Conservation (phyloP, 345 rosid species). For the Lagerstroemia speciosa region DNA sequence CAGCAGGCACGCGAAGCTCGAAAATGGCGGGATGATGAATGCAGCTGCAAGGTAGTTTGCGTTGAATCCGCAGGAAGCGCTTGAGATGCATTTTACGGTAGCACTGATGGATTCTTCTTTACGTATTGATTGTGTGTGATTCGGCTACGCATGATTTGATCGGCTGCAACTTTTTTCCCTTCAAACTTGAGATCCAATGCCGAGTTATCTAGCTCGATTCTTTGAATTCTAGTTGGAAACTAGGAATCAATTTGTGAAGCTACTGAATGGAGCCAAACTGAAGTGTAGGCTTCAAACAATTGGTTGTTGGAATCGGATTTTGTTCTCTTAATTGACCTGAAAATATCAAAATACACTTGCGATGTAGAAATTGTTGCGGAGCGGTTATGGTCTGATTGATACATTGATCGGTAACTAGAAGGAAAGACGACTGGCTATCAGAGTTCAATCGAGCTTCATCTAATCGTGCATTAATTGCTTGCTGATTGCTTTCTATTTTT, state of each 20-base stretch:
- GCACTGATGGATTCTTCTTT: neutral
- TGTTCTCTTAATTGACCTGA: neutral
- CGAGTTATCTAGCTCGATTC: neutral
- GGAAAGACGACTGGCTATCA: neutral
- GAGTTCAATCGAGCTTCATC: neutral
- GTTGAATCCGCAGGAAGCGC: neutral
- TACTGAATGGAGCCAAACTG: neutral
- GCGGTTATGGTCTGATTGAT: neutral
- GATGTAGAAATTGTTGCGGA: neutral
- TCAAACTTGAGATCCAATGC: neutral
- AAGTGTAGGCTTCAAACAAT: neutral
- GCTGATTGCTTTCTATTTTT: neutral
- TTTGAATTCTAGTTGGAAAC: neutral
- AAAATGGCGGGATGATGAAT: neutral
- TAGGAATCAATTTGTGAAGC: neutral
- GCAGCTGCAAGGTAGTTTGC: neutral
- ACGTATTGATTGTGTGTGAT: neutral
- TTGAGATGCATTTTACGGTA: neutral
- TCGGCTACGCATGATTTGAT: too few species aligned
- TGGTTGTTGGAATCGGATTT: neutral
- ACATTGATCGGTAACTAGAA: neutral
- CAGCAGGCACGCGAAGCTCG: neutral
- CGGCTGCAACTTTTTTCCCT: too few species aligned
- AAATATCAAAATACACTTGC: neutral
- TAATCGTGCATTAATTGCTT: too few species aligned